Evolutionary conservation across 495 filamentous ascomycete species (phyloP), one percentile per base, ranked within the genome.

Genomic region (Penicillium steckii): DNA sequence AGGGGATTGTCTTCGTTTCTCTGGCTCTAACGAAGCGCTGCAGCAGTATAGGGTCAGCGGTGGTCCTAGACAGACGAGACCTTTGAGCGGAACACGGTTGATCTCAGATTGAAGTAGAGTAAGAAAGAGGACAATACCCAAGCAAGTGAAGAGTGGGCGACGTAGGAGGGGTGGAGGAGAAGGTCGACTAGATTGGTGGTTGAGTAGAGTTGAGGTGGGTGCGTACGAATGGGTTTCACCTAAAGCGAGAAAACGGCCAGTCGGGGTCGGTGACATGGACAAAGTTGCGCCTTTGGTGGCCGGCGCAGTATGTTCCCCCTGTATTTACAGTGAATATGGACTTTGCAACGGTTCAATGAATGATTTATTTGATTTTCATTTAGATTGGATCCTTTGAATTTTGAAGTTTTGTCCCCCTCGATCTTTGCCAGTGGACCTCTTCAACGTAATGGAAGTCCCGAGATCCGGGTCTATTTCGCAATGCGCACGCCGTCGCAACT

Each of bases 211-310:
- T 55, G 60, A 56, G 59, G 61, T 65, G 51, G 62, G 63, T 70
- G 65, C 42, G 68, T 70, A 70, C 65, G 69, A 68, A 64, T n/a
- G n/a, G 64, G 70, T 75, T 75, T 73, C 70, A 73, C 68, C 61
- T 67, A 63, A 70, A 68, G 65, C 69, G 69, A 72, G 66, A 72
- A 70, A 66, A 59, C 63, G 60, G 63, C 51, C 60, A 61, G 62
- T 59, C 59, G 66, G 67, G 62, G 63, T 69, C 62, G 66, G 66
- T 68, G 64, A 68, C 69, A 71, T 68, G 65, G 62, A 60, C n/a
- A n/a, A 61, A 61, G 61, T 66, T 64, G 63, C 71, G 56, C 65
- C 61, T 63, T 59, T 63, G 59, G 57, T 61, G 45, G 51, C 56
- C 55, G 54, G 45, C 48, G 44, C 41, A 52, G 52, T 48, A 50